Conservation (phyloP, 176 grass and related monocot genomes). For the Carex cristatella region DNA sequence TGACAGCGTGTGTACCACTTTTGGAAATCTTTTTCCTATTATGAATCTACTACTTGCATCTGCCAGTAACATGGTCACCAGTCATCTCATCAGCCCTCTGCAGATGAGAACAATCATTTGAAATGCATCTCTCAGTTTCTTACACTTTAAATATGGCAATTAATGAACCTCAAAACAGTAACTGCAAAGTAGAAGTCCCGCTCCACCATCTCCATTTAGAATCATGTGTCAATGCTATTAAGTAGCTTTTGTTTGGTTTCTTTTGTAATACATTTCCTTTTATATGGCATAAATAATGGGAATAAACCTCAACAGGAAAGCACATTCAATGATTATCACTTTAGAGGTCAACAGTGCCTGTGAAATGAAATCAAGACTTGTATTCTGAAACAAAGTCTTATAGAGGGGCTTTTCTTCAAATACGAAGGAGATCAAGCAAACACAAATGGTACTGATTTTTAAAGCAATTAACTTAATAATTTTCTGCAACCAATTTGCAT, state of each 20-base stretch:
- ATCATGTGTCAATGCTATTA: neutral
- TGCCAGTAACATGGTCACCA: neutral
- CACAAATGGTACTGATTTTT: neutral
- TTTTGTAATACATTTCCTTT: neutral
- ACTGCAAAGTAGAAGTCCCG: neutral
- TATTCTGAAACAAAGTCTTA: neutral
- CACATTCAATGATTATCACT: neutral
- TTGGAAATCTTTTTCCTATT: neutral
- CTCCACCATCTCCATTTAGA: neutral
- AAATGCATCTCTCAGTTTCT: neutral
- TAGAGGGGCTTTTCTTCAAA: neutral
- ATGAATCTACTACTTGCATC: neutral
- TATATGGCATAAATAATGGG: neutral
- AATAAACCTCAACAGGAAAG: neutral
- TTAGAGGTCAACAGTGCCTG: neutral
- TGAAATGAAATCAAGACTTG: neutral
- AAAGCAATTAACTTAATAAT: neutral
- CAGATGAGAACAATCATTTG: neutral
- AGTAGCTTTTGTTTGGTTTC: neutral
- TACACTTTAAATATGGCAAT: neutral
- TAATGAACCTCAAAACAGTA: neutral
- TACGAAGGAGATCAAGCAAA: neutral
- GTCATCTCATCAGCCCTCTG: neutral
- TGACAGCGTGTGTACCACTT: neutral
- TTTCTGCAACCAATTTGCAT: constrained; percentile 2